Conservation (phyloP, 306 rosid genomes). For the Prunus persica region DNA sequence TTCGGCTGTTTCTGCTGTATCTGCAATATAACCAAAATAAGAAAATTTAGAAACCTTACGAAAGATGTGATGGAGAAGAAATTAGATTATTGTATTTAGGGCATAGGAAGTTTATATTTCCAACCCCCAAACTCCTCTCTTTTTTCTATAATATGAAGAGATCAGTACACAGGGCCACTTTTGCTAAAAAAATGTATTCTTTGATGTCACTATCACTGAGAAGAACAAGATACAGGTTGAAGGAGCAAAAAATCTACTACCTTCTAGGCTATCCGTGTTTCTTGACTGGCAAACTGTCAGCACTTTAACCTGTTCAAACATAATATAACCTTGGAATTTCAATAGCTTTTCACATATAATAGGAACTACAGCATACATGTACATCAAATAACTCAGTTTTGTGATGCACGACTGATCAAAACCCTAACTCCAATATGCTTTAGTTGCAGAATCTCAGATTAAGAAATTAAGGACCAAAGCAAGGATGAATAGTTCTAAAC, state of each 20-base stretch:
- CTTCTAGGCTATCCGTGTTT: conserved; percentile 43
- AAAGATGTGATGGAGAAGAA: not conserved
- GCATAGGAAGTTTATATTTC: not conserved
- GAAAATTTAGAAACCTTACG: not conserved
- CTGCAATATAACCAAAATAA: conserved; percentile 30
- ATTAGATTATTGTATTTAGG: not conserved
- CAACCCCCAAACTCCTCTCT: not conserved
- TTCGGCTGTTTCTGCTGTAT: conserved; percentile 46
- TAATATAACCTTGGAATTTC: conserved; percentile 18
- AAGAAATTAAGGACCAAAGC: not conserved
- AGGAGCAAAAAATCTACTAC: conserved; percentile 32
- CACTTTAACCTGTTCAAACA: conserved; percentile 70
- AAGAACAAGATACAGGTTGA: not conserved
- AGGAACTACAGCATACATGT: conserved; percentile 12
- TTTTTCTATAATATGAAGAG: not conserved
- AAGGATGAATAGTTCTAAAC: not conserved
- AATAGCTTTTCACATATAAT: conserved; percentile 14
- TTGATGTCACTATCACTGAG: not conserved
- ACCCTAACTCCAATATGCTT: not conserved
- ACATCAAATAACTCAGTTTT: not conserved
- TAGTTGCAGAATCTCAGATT: not conserved
- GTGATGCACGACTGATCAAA: not conserved
- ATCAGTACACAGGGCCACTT: not conserved
- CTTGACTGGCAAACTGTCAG: conserved; percentile 79
- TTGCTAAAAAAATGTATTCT: not conserved